Conservation (phyloP, 148 eudicot species). For the Oxyria digyna region DNA sequence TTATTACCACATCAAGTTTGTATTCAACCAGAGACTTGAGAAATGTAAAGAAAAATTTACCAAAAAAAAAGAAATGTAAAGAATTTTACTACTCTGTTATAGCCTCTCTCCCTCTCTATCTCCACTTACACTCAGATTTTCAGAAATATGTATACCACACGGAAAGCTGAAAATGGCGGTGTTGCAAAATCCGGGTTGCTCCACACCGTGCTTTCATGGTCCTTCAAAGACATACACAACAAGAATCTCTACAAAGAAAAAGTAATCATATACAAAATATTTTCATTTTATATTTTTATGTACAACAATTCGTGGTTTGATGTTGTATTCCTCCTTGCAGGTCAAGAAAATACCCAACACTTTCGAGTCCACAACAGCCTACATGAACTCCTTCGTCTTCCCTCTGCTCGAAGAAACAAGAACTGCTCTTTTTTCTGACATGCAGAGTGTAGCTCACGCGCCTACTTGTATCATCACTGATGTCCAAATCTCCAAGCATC, state of each 20-base stretch:
- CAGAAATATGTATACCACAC: neutral
- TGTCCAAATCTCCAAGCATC: neutral
- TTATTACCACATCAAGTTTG: too few relatives aligned
- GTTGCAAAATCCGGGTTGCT: neutral
- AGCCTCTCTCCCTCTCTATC: neutral
- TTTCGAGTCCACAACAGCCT: neutral
- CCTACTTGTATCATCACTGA: slow-evolving; percentile 19
- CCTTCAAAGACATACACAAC: neutral
- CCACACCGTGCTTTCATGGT: neutral
- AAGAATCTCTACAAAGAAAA: neutral
- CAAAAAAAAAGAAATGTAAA: too few relatives aligned
- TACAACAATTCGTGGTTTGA: neutral
- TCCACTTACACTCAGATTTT: neutral
- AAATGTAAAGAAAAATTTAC: too few relatives aligned
- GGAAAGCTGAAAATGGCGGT: neutral
- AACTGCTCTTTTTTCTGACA: slow-evolving; percentile 15
- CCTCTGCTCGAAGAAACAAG: slow-evolving; percentile 7
- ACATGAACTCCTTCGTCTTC: neutral
- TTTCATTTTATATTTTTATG: neutral
- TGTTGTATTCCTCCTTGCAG: neutral
- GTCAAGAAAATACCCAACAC: neutral
- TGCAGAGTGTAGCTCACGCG: slow-evolving; percentile 17
- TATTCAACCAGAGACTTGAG: too few relatives aligned
- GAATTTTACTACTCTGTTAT: too few relatives aligned
- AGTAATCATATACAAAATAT: neutral